phyloP scores from a whole-genome alignment of 1,139 yeast genomes.

The Meyerozyma carpophila region DNA sequence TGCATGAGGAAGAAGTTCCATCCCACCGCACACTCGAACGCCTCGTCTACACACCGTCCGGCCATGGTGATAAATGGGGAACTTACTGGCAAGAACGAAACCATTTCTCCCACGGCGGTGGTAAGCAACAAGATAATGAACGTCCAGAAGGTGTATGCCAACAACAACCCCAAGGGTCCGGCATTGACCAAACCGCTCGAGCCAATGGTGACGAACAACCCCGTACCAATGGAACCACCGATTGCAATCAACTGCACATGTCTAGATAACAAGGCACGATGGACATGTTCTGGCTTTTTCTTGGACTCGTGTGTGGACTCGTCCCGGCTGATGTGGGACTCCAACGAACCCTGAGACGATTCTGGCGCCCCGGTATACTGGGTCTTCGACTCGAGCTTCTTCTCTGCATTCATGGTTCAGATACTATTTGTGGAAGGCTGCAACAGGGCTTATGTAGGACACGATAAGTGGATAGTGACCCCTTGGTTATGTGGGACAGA shows the following conservation, averaged over 20 bases:
- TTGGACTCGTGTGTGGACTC: not conserved
- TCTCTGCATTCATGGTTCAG: not conserved
- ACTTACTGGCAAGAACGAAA: constrained; percentile 65
- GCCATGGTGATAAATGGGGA: constrained; percentile 58
- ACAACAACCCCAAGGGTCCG: constrained; percentile 45
- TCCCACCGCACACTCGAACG: constrained; percentile 72
- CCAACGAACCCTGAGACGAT: not conserved
- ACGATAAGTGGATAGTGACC: not conserved
- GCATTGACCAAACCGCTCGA: constrained; percentile 33
- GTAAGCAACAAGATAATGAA: constrained; percentile 56
- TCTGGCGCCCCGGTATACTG: not conserved
- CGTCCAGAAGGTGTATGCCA: constrained; percentile 41
- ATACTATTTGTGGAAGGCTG: not conserved
- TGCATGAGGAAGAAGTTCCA: constrained; percentile 79
- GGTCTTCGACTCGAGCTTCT: not conserved
- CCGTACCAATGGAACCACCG: constrained; percentile 49
- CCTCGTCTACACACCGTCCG: constrained; percentile 55
- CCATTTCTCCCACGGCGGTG: constrained; percentile 78
- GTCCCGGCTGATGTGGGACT: not conserved
- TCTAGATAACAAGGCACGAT: constrained; percentile 16
- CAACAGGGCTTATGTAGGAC: not conserved
- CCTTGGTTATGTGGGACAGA: not conserved
- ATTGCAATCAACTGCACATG: constrained; percentile 48
- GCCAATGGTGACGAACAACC: constrained; percentile 45
- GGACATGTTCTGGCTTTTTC: not conserved